Percentiles rank a stretch among this genome's conserved stretches.
These are phyloP conservation scores for Annulohypoxylon maeteangense DNA, from an alignment of 495 filamentous ascomycete genomes.

Conservation along the genomic window DNA sequence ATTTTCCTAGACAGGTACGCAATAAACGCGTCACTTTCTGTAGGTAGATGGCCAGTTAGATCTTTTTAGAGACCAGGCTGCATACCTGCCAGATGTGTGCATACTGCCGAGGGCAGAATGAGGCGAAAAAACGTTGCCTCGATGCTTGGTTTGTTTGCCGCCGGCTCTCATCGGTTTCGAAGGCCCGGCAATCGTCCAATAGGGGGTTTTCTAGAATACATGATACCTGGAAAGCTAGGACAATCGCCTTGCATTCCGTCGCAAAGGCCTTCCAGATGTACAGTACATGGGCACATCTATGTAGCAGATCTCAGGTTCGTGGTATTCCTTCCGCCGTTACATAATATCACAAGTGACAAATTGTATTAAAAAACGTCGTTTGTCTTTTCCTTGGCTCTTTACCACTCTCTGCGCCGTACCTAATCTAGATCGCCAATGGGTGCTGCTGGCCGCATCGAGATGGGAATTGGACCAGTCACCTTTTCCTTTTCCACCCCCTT, in stretches of 20 bases:
- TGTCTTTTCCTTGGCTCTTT: neutral
- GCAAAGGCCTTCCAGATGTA: neutral
- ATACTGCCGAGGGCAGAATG: neutral
- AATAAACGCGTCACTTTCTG: neutral
- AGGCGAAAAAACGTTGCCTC: neutral
- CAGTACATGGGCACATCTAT: neutral
- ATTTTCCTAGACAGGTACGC: neutral
- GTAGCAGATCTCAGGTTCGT: neutral
- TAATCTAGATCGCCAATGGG: slow-evolving; percentile 27
- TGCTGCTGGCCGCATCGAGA: slow-evolving; percentile 22
- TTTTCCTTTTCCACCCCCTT: neutral
- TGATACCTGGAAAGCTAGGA: neutral
- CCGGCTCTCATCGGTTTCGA: slow-evolving; percentile 4
- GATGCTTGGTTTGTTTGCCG: neutral
- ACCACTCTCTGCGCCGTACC: slow-evolving; percentile 6
- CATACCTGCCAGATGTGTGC: neutral
- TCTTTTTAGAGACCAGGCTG: slow-evolving; percentile 16
- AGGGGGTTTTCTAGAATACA: slow-evolving; percentile 7
- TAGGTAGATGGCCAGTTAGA: slow-evolving; percentile 20
- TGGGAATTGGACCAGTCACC: slow-evolving; percentile 1
- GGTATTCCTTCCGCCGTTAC: neutral
- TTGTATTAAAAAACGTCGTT: neutral
- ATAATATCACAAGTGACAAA: slow-evolving; percentile 6
- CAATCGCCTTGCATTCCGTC: neutral
- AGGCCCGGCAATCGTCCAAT: slow-evolving; percentile 2